Percentiles rank a stretch among this genome's conserved stretches.
These are phyloP conservation scores for Daldinia eschscholtzii DNA, from an alignment of 2,329 filamentous ascomycete species.

Conservation along the genomic window DNA sequence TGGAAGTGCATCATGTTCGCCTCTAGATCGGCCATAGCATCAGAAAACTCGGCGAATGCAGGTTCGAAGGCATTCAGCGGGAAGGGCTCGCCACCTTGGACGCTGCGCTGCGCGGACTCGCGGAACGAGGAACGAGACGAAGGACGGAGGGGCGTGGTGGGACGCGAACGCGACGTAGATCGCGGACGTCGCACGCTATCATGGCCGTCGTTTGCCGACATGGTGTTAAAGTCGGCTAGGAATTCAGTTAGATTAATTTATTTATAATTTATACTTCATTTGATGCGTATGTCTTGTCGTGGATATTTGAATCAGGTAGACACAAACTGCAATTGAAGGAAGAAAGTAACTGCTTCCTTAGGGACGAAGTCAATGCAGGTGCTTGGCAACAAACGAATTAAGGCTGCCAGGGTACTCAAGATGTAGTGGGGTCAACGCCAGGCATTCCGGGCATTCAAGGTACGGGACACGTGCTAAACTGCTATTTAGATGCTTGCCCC, in stretches of 20 bases:
- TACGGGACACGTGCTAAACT: constrained; percentile 31
- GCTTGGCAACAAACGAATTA: constrained; percentile 28
- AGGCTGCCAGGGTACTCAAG: constrained; percentile 5
- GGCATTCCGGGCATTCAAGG: constrained; percentile 1
- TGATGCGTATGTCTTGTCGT: not conserved
- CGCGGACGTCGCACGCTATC: constrained; percentile 48
- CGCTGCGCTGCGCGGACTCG: constrained; percentile 74
- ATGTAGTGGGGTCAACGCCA: constrained; percentile 25
- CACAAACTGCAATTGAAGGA: not conserved
- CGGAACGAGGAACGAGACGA: constrained; percentile 91
- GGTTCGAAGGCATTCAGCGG: constrained; percentile 88
- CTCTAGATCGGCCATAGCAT: constrained; percentile 95
- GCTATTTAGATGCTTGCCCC: constrained; percentile 18
- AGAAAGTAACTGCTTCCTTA: not conserved
- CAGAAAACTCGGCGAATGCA: constrained; percentile 91
- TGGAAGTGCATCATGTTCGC: constrained; percentile 98
- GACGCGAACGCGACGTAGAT: constrained; percentile 69
- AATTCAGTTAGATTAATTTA: not conserved
- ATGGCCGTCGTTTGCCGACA: constrained; percentile 48
- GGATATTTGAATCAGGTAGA: not conserved
- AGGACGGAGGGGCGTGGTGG: constrained; percentile 91
- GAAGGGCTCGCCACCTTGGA: constrained; percentile 67
- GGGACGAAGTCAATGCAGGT: not conserved
- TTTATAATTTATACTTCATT: not conserved
- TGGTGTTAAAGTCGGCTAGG: constrained; percentile 15